Percentiles rank a stretch among this genome's conserved stretches.
These are phyloP conservation scores for Bocquillonia castaneifolia DNA, from an alignment of 441 rosid species.

Conservation along the genomic window DNA sequence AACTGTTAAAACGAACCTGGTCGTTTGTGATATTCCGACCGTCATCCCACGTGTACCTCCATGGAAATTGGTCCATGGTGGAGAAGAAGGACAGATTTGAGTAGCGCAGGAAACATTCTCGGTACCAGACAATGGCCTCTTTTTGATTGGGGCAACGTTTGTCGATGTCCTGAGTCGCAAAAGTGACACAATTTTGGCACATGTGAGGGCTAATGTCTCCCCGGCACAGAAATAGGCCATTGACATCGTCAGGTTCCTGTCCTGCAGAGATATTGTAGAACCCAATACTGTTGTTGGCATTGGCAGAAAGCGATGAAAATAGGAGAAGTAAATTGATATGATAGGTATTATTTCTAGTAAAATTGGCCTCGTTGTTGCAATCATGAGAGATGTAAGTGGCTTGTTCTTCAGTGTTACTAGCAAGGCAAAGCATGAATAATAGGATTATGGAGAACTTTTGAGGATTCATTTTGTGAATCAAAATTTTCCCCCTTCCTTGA, in stretches of 20 bases:
- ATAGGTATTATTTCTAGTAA: conserved; percentile 32
- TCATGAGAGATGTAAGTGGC: conserved; percentile 6
- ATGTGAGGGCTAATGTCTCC: conserved; percentile 25
- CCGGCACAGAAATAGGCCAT: conserved; percentile 49
- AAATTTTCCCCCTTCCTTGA: too few species aligned
- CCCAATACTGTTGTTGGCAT: conserved; percentile 14
- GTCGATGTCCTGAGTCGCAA: conserved; percentile 26
- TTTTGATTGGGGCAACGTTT: conserved; percentile 33
- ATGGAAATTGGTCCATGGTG: background rate
- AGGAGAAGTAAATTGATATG: conserved; percentile 25
- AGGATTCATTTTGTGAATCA: too few species aligned
- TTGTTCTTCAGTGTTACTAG: background rate
- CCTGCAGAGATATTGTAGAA: conserved; percentile 25
- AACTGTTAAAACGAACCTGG: background rate
- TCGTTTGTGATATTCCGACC: too few species aligned
- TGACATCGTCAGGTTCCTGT: conserved; percentile 22
- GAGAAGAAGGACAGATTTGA: conserved; percentile 27
- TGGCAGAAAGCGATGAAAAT: conserved; percentile 37
- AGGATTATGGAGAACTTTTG: background rate
- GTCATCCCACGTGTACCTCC: too few species aligned
- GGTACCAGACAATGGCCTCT: conserved; percentile 37
- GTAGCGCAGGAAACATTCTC: conserved; percentile 38
- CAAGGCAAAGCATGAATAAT: conserved; percentile 8
- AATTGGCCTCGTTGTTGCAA: conserved; percentile 25
- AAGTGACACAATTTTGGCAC: conserved; percentile 33